phyloP scores from a whole-genome alignment of 768 basidiomycete genomes.

The Leccinum imitatum region DNA sequence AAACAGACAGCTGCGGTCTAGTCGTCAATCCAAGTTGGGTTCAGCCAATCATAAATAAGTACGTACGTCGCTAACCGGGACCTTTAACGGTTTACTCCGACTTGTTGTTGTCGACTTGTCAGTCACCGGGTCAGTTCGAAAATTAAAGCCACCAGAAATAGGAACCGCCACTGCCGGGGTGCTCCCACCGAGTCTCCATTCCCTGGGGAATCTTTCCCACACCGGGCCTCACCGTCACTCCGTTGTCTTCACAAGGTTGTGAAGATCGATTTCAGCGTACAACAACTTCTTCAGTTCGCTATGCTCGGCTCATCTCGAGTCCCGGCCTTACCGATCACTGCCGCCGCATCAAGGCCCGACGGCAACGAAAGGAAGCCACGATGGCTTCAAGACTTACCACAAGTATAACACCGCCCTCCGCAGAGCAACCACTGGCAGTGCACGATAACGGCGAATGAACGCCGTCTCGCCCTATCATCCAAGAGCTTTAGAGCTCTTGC shows the following conservation, averaged over 20 bases:
- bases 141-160: background rate
- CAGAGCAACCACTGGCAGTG: background rate
- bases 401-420: background rate
- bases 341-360: background rate
- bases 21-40: background rate
- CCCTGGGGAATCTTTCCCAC: background rate
- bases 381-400: background rate
- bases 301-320: background rate
- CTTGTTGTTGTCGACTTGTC: too few species aligned
- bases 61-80: background rate
- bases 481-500: too few species aligned
- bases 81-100: slow-evolving; percentile 1
- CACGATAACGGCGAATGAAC: background rate
- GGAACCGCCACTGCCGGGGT: background rate
- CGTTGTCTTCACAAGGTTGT: background rate
- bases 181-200: too few species aligned
- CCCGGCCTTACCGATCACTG: background rate
- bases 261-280: background rate
- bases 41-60: slow-evolving; percentile 6
- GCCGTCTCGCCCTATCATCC: background rate
- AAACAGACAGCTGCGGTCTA: slow-evolving; percentile 1
- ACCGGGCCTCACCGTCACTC: background rate
- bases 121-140: background rate
- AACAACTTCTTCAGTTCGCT: background rate
- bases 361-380: background rate